Base-by-base conservation (phyloP, 805 yeast genomes). In the Metschnikowia baotianmanensis region DNA sequence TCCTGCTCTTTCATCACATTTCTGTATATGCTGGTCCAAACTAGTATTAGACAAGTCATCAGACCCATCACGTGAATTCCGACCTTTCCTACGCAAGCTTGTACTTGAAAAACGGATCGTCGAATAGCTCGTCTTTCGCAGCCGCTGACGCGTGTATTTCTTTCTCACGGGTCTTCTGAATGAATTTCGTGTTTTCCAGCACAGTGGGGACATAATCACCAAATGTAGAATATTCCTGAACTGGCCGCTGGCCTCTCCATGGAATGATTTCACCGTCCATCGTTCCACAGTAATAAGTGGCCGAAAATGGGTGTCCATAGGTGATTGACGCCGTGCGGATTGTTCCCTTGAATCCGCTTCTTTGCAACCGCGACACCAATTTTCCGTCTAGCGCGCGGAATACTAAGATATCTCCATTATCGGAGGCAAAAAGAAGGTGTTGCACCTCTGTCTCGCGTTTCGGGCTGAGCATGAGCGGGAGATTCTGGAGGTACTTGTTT, bases 351-450 rank as follows among this genome's bases (percentile, higher is more conserved):
- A 69, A 51, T 4, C 74, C 69, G 34, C 53, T 64, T 34, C 77
- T 61, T 13, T 69, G 65, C n/a, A 85, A 62, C 40, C 90, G 62
- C 7, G 77, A 67, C 3, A 82, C 72, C 33, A 84, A 57, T 47
- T 76, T 79, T 0, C 93, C 95, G 48, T 82, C 85, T 1, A 67
- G 57, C 0, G 78, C 65, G 15, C 83, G 62, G 43, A 71, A 80
- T 35, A 83, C 69, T 29, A 81, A 67, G 1, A 86, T 61, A 48
- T 84, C 89, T 4, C 91, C 89, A 45, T 71, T 80, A 50, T 86
- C 93, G 0, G 88, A 80, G 0, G 95, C 91, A 39, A 80, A 78
- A 59, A 86, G 68, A 18, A 86, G 58, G 48, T 76, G 75, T 43
- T 78, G 85, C 6, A 72, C 55, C 25, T 73, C 80, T 4, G 80